phyloP scores from a whole-genome alignment of 1,139 yeast genomes.

The Kazachstania sp. region DNA sequence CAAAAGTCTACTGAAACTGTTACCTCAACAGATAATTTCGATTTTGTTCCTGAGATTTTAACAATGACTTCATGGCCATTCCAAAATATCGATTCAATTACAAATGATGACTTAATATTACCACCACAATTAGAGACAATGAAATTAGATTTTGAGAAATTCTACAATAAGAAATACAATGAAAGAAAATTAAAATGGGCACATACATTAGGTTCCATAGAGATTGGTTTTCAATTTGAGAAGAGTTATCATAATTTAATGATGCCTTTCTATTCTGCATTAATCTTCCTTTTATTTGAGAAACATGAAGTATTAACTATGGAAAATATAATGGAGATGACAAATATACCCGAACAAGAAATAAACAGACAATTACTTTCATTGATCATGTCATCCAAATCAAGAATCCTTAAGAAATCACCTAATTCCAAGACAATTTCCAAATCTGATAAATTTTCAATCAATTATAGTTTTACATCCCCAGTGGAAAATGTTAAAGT shows the following conservation, averaged over 20 bases:
- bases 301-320: constrained; percentile 47
- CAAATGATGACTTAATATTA: constrained; percentile 37
- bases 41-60: constrained; percentile 45
- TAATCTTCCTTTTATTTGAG: constrained; percentile 63
- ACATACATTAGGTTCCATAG: constrained; percentile 74
- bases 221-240: constrained; percentile 59
- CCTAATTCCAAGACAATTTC: constrained; percentile 73
- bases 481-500: constrained; percentile 70
- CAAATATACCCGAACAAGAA: constrained; percentile 67
- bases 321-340: constrained; percentile 53
- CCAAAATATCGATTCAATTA: constrained; percentile 13
- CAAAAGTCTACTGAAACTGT: constrained; percentile 38
- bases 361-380: constrained; percentile 73
- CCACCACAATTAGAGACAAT: constrained; percentile 41
- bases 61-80: constrained; percentile 37
- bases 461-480: constrained; percentile 66
- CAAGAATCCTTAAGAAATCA: constrained; percentile 58
- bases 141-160: constrained; percentile 38
- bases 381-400: constrained; percentile 74
- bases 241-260: constrained; percentile 69
- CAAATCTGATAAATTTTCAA: constrained; percentile 52
- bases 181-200: constrained; percentile 80
- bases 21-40: constrained; percentile 14
- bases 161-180: constrained; percentile 54
- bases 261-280: constrained; percentile 73